Conservation (phyloP, 1,284 basidiomycete species). For the Schizophyllum commune region DNA sequence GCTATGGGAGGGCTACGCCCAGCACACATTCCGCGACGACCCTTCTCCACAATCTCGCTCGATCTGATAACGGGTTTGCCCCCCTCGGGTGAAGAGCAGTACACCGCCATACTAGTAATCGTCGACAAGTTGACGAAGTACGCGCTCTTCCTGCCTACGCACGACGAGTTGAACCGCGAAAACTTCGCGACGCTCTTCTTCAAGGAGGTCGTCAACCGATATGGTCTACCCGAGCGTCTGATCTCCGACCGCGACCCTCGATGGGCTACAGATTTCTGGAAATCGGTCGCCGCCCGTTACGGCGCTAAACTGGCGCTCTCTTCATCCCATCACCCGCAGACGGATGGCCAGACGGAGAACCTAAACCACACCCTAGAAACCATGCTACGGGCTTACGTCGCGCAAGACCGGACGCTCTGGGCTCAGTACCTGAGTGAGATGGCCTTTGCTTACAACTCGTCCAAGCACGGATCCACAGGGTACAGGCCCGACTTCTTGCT, state of each 20-base stretch:
- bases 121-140: constrained; percentile 32
- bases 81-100: constrained; percentile 17
- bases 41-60: constrained; percentile 34
- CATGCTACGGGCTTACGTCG: constrained; percentile 11
- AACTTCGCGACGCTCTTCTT: constrained; percentile 13
- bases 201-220: constrained; percentile 8
- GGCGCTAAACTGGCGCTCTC: constrained; percentile 16
- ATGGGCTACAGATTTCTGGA: constrained; percentile 21
- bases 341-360: constrained; percentile 15
- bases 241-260: constrained; percentile 20
- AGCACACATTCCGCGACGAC: constrained; percentile 26
- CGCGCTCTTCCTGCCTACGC: constrained; percentile 26
- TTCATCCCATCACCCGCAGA: constrained; percentile 21
- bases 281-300: constrained; percentile 9
- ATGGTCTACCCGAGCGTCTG: constrained; percentile 16
- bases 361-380: constrained; percentile 17
- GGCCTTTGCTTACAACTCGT: constrained; percentile 14
- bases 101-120: constrained; percentile 19
- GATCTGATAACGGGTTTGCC: constrained; percentile 39
- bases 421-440: constrained; percentile 11
- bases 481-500: constrained; percentile 5
- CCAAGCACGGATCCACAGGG: constrained; percentile 3
- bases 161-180: constrained; percentile 5
- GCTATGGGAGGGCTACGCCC: constrained; percentile 28
- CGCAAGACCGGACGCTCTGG: constrained; percentile 24